Base-by-base conservation (phyloP, 2,329 filamentous ascomycete species). In the Zymoseptoria ardabiliae region DNA sequence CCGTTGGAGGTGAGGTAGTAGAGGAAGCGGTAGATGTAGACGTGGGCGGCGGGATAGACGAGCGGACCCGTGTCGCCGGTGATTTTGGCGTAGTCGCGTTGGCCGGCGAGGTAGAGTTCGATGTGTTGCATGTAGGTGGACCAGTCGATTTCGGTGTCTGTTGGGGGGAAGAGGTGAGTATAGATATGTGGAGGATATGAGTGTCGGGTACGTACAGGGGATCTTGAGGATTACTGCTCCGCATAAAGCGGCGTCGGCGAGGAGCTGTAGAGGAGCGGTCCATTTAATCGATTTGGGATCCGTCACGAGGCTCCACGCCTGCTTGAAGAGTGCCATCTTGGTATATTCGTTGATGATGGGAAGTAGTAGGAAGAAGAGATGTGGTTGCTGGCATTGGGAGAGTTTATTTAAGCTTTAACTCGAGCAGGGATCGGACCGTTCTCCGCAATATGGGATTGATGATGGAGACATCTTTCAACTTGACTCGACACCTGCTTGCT, bases 121-220 rank as follows among this genome's bases (percentile, higher is more conserved):
- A 97, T 81, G 71, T 99, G 94, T 73, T 97, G 83, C 92, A 99
- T 97, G 75, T 99, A 99, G 0, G 94, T 91, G 60, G 82, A 83
- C 93, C 93, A 99, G 76, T 99, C 94, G 70, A 99, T 99, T 75
- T 99, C 94, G 50, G 94, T 99, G 73, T 99, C 94, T 90, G 66
- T 50, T 13, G 22, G 21, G 19, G 35, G 35, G n/a, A n/a, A 28
- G 8, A 11, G 11, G 35, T 41, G 11, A 41, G 17, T 55, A 54
- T 53, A 41, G 56, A 21, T 58, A 19, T 50, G n/a, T 30, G 8
- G 45, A 53, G 50, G 30, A 49, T 21, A 23, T 48, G 21, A 53
- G 52, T 58, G 17, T 48, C 23, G 22, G 22, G 13, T 3, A 71
- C 87, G 77, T 79, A 96, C 91, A 96, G 49, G 91, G 86, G 59